Conservation (phyloP, 2,329 filamentous ascomycete genomes). For the Gaeumannomyces tritici region DNA sequence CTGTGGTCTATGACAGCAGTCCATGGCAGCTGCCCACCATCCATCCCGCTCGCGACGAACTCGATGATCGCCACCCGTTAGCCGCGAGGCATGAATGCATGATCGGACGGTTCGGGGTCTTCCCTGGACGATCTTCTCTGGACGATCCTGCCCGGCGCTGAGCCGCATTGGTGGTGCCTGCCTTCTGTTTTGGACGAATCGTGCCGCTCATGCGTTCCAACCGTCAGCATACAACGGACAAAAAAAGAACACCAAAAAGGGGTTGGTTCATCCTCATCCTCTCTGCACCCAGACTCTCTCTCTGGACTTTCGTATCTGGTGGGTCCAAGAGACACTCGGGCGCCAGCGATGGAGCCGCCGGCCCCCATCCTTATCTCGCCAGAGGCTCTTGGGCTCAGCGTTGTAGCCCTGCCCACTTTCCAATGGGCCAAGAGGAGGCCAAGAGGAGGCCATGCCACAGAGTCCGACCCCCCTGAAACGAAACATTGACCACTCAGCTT, state of each 20-base stretch:
- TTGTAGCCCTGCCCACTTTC: background rate
- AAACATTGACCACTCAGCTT: background rate
- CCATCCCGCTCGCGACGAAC: too few relatives aligned
- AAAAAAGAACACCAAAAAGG: too few relatives aligned
- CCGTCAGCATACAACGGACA: too few relatives aligned
- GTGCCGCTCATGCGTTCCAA: background rate
- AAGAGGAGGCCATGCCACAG: background rate
- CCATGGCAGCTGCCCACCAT: too few relatives aligned
- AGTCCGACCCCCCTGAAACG: background rate
- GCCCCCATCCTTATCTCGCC: background rate
- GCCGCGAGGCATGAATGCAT: background rate
- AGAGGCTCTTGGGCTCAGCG: background rate
- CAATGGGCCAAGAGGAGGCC: background rate
- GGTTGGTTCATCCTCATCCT: too few relatives aligned
- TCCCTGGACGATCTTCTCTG: background rate
- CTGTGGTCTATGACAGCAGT: too few relatives aligned
- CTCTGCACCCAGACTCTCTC: too few relatives aligned
- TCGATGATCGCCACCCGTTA: too few relatives aligned
- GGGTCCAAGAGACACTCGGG: background rate
- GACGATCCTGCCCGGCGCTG: background rate
- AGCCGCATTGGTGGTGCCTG: background rate
- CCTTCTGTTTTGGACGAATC: too few relatives aligned
- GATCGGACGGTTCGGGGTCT: background rate
- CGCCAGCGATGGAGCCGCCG: background rate
- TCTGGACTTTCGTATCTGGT: background rate